Evolutionary conservation across 1,284 basidiomycete genomes (phyloP), one percentile per base, ranked within the genome.

Genomic region (Psilocybe mexicana): DNA sequence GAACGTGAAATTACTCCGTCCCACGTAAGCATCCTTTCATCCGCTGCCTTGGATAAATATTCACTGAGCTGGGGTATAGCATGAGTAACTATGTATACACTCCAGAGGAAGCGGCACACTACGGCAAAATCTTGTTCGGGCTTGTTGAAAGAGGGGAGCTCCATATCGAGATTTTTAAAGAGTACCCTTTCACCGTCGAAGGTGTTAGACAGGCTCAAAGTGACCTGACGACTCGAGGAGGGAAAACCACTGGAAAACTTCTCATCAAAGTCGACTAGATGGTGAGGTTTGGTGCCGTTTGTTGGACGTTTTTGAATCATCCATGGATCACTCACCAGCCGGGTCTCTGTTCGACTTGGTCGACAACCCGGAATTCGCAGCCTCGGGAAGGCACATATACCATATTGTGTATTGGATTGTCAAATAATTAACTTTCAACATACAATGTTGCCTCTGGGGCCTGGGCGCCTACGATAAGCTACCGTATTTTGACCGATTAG

Each of bases 171-270:
- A 78, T 96, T 14, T 85, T 87, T 73, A 84, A 88, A 61, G 88
- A 89, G 54, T 98, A 97, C 65, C 83, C 84, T 0, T 94, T 98
- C 75, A 87, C 89, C 0, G 84, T 86, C 0, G 89, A 96, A 58
- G 94, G 93, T 0, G 84, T 90, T 6, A 80, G 77, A 61, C 80
- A 90, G 63, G 87, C 94, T 0, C 95, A 98, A 66, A 78, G 70
- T 2, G 95, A 97, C 69, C 80, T 98, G 59, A 82, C 81, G 40
- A 43, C 55, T 45, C 55, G 48, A 0, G 77, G 84, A n/a, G 86
- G 94, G 45, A 86, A 84, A 69, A 93, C 93, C 23, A 83, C 81
- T 2, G 94, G 94, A 6, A 97, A 96, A 72, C 70, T 96, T 63
- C 65, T 96, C 50, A 79, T 96, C 66, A 90, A 90, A 68, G 78